Evolutionary conservation across 305 asterid species (phyloP), one percentile per base, ranked within the genome.

Genomic region (Plantago rigida): DNA sequence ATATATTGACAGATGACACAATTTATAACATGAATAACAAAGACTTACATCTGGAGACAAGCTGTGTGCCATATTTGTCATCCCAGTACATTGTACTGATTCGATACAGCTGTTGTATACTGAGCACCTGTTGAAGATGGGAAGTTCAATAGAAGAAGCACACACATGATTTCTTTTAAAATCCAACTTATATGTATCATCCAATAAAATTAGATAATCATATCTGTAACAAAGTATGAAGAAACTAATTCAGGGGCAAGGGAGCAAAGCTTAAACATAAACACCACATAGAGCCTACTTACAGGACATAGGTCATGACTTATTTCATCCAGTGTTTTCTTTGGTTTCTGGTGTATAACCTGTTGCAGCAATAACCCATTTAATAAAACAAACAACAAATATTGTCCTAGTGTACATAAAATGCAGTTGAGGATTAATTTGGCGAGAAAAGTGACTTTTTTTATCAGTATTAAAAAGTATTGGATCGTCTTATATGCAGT

Each of bases 31-130:
- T 53, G 46, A 13, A 56, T 58, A 22, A 9, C 47, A 17, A 57
- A 14, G 77, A 77, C 86, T 77, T 80, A 82, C 88, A 47, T 75
- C 81, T n/a, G 81, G 46, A 34, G 86, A 76, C 60, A 82, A 80
- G 48, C 88, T 80, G 39, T 82, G 85, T 82, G 53, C 87, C 87
- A 51, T 82, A 82, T 62, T 82, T 82, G 80, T 82, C 87, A 69
- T 82, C 88, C 88, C 85, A 82, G 65, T 82, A 82, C 88, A 82
- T 82, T 60, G 86, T 82, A 71, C 88, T 78, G 50, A 82, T 82
- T 64, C 88, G 78, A 67, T 82, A 82, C 69, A 82, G 47, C 60
- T 82, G 88, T 63, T 82, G 88, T 63, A 82, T 73, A 67, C 88
- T 80, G 71, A 82, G 79, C 26, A 82, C 88, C 88, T 82, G 71